These are phyloP conservation scores for Cylindrotheca fusiformis DNA, from an alignment of 108 stramenopile genomes.

Conservation along the genomic window DNA sequence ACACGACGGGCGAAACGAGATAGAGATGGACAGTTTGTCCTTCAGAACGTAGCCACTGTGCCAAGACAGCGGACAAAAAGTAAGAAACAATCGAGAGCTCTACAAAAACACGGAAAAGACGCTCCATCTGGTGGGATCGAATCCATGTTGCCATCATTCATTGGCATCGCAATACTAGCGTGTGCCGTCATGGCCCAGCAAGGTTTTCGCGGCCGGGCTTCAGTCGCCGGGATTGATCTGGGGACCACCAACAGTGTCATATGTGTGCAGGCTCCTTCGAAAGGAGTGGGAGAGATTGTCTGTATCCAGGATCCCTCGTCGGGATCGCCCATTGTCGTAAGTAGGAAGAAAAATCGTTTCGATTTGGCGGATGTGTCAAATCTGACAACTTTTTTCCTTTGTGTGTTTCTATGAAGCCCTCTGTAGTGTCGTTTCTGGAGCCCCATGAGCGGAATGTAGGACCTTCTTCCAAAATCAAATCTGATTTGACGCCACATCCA, in stretches of 20 bases:
- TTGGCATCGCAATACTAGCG: constrained; percentile 60
- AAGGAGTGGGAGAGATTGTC: constrained; percentile 74
- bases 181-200: constrained; percentile 74
- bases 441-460: constrained; percentile 38
- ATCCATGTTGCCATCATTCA: constrained; percentile 69
- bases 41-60: too few relatives aligned
- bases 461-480: constrained; percentile 19
- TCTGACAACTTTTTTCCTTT: too few relatives aligned
- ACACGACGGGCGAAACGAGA: too few relatives aligned
- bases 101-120: constrained; percentile 29
- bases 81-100: constrained; percentile 25
- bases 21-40: too few relatives aligned
- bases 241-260: constrained; percentile 88
- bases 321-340: constrained; percentile 55
- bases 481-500: constrained; percentile 62
- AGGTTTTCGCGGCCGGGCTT: constrained; percentile 81
- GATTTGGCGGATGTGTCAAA: too few relatives aligned
- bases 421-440: constrained; percentile 85
- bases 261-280: constrained; percentile 75
- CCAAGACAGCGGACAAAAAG: neutral
- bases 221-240: constrained; percentile 83
- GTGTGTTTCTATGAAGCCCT: constrained; percentile 36
- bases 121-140: constrained; percentile 62
- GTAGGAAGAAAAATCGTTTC: too few relatives aligned
- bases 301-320: constrained; percentile 76